Evolutionary conservation across 1,284 basidiomycete species (phyloP), one percentile per base, ranked within the genome.

Genomic region (Ceratobasidium sp.): DNA sequence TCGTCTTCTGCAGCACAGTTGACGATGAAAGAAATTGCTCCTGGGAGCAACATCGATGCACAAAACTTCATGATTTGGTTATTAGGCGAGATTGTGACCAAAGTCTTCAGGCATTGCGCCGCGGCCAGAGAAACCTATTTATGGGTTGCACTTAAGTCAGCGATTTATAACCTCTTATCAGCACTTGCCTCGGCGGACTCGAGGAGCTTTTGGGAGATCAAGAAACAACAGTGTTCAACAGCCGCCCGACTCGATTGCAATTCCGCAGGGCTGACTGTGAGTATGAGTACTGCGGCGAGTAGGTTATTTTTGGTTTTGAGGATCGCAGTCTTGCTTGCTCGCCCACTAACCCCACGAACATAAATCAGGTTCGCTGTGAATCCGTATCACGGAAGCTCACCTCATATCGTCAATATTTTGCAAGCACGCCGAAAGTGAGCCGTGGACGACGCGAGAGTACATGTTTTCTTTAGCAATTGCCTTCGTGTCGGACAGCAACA

Each of bases 241-340:
- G 94, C 91, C 2, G 91, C 89, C 78, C 90, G 88, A 71, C 94
- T 93, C 54, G 98, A 84, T 81, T 90, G 90, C 35, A 93, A 87
- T 14, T 87, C 87, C 0, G 90, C 81, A 0, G 96, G 94, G 1
- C 96, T 86, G 16, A 93, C 90, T 0, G 97, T 98, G 54, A 99
- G 84, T 73, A 98, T 88, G 7, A 99, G 88, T 2, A 96, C 96
- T 0, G 93, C 88, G 0, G 96, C 94, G 20, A 99, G 86, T 78
- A 99, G 88, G 84, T 98, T 98, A 83, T 93, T 95, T 85, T 96
- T 97, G 84, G 95, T 89, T 86, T 98, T 98, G 84, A 92, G 91
- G 8, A 89, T 86, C 1, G 94, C 94, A 12, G 94, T 90, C 0
- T 88, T 82, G 3, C 96, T 97, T 78, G 92, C 88, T 64, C 96